Conservation (phyloP, 2,329 filamentous ascomycete species). For the Penicillium olsonii region DNA sequence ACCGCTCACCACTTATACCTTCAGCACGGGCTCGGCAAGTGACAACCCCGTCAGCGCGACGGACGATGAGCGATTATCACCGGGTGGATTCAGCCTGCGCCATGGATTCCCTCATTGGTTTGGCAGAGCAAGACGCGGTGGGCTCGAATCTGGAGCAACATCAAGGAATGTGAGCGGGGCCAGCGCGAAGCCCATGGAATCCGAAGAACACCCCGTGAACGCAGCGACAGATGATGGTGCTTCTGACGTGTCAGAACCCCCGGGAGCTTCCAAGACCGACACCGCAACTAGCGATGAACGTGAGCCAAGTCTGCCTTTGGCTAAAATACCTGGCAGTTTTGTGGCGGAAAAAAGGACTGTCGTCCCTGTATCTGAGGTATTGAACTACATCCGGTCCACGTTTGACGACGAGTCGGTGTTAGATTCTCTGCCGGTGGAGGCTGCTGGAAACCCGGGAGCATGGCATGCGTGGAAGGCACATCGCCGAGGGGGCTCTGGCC, state of each 20-base stretch:
- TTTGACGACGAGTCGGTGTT: conserved; percentile 78
- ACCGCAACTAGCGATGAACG: neutral
- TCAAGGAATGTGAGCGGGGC: conserved; percentile 49
- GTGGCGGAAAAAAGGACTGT: conserved; percentile 35
- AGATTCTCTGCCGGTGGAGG: conserved; percentile 75
- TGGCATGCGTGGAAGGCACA: conserved; percentile 91
- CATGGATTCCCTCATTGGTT: conserved; percentile 95
- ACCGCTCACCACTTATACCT: conserved; percentile 91
- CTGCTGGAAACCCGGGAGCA: conserved; percentile 84
- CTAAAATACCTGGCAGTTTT: conserved; percentile 19
- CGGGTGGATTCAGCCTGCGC: conserved; percentile 84
- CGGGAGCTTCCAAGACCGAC: neutral
- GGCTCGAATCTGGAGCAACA: conserved; percentile 33
- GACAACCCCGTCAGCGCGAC: conserved; percentile 78
- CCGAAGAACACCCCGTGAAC: neutral
- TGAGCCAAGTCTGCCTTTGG: conserved; percentile 3
- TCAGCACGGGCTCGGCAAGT: conserved; percentile 75
- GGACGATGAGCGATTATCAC: conserved; percentile 79
- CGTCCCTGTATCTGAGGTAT: conserved; percentile 65
- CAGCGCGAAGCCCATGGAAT: conserved; percentile 20
- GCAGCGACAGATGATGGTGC: neutral
- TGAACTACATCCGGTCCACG: conserved; percentile 78
- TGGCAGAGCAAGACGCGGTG: conserved; percentile 56
- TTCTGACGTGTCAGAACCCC: conserved; percentile 4
- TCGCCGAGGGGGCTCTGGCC: conserved; percentile 46